Conservation (phyloP, 1,284 basidiomycete species). For the Moniliophthora roreri region DNA sequence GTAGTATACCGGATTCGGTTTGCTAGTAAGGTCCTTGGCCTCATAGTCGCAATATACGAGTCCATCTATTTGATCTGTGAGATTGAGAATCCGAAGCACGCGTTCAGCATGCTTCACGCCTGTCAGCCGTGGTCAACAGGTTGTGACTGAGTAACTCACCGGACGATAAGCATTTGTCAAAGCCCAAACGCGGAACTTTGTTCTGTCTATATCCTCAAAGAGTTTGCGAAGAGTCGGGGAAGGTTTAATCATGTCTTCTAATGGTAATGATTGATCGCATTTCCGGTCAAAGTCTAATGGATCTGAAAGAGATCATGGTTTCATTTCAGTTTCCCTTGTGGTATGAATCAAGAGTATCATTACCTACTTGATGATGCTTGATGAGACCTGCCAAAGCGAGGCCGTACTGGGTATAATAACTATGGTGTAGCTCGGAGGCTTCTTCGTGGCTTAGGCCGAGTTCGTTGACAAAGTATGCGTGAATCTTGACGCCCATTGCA, state of each 20-base stretch:
- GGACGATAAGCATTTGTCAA: constrained; percentile 79
- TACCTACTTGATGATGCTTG: constrained; percentile 78
- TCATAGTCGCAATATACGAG: constrained; percentile 83
- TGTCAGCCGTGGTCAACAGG: neutral
- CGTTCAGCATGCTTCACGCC: constrained; percentile 71
- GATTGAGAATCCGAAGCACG: constrained; percentile 72
- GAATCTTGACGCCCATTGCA: constrained; percentile 81
- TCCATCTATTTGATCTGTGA: constrained; percentile 79
- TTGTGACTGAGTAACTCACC: constrained; percentile 42
- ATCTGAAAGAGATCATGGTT: constrained; percentile 43
- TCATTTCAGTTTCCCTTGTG: too few species aligned
- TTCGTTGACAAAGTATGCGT: constrained; percentile 69
- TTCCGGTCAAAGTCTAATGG: constrained; percentile 84
- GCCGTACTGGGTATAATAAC: constrained; percentile 81
- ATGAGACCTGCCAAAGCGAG: constrained; percentile 84
- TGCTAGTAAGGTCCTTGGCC: constrained; percentile 72
- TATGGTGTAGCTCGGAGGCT: constrained; percentile 70
- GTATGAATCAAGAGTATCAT: constrained; percentile 20
- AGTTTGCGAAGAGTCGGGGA: constrained; percentile 64
- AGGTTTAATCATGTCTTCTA: constrained; percentile 79
- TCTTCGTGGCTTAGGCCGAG: constrained; percentile 70
- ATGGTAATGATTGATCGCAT: constrained; percentile 82
- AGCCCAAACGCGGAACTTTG: constrained; percentile 78
- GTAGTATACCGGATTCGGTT: constrained; percentile 78
- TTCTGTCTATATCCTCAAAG: constrained; percentile 77